Conservation (phyloP, 83 land plant species). For the Diphasiastrum complanatum region DNA sequence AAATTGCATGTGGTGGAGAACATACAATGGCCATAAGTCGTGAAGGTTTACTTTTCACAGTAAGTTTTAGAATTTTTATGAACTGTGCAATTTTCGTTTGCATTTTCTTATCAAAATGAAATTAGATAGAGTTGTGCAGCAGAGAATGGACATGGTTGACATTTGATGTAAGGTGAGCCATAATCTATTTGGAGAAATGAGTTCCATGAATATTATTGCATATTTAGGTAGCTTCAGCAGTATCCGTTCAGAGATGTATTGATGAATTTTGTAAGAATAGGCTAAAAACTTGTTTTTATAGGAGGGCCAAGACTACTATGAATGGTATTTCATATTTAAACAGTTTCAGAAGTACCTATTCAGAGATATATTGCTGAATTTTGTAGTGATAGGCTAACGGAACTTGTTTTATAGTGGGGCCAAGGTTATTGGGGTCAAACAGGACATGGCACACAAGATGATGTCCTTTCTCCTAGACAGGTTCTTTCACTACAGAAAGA, state of each 20-base stretch:
- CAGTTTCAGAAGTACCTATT: too few species aligned
- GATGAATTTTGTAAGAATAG: not conserved
- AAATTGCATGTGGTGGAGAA: conserved; percentile 40
- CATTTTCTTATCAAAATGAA: too few species aligned
- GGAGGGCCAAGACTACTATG: not conserved
- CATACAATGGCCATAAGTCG: conserved; percentile 40
- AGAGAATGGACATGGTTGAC: not conserved
- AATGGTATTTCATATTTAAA: too few species aligned
- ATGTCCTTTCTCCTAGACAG: conserved; percentile 26
- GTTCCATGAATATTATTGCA: too few species aligned
- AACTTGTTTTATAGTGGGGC: conserved; percentile 45
- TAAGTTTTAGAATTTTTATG: conserved; percentile 21
- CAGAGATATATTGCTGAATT: too few species aligned
- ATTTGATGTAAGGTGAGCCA: too few species aligned
- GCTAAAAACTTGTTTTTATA: not conserved
- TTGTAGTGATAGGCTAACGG: too few species aligned
- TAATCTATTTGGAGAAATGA: too few species aligned
- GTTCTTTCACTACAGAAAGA: conserved; percentile 21
- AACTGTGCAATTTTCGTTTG: too few species aligned
- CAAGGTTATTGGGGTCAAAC: conserved; percentile 49
- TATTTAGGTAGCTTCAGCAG: too few species aligned
- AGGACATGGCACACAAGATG: conserved; percentile 32
- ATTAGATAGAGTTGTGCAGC: not conserved
- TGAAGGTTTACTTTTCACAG: conserved; percentile 32
- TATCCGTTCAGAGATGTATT: too few species aligned